A percentile compares a stretch with the other conserved stretches of the same genome.
These are phyloP conservation scores for Aphanomyces cochlioides DNA, from an alignment of 352 stramenopile species.

Conservation along the genomic window DNA sequence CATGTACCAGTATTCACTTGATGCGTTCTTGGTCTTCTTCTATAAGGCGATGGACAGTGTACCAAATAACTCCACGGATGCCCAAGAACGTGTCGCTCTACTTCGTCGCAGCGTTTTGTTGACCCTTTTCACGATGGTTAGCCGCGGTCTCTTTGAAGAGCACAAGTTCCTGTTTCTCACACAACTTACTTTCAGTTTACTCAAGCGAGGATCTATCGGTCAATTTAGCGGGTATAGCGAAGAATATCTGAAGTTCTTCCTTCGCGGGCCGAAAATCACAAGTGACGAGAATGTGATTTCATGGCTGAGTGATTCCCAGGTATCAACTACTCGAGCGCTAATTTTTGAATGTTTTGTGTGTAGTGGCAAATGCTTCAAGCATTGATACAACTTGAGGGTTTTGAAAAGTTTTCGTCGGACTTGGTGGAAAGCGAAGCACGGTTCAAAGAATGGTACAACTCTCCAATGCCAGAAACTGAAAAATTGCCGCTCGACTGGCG, in stretches of 20 bases:
- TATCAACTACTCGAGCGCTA: background rate
- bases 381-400: slow-evolving; percentile 72
- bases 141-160: slow-evolving; percentile 88
- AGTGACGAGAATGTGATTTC: slow-evolving; percentile 67
- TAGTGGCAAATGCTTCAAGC: slow-evolving; percentile 76
- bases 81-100: slow-evolving; percentile 54
- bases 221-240: slow-evolving; percentile 65
- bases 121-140: slow-evolving; percentile 88
- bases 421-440: slow-evolving; percentile 85
- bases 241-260: slow-evolving; percentile 71
- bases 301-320: slow-evolving; percentile 79
- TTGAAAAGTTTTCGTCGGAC: slow-evolving; percentile 82
- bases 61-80: slow-evolving; percentile 32
- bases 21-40: slow-evolving; percentile 87
- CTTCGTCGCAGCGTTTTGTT: slow-evolving; percentile 77
- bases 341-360: background rate
- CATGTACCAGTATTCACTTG: slow-evolving; percentile 93
- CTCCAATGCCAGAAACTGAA: slow-evolving; percentile 74
- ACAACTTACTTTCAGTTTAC: slow-evolving; percentile 80
- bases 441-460: slow-evolving; percentile 92
- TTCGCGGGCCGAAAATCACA: slow-evolving; percentile 66
- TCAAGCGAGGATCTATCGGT: slow-evolving; percentile 62
- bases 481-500: slow-evolving; percentile 90
- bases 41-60: slow-evolving; percentile 76
- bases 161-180: slow-evolving; percentile 89